These are phyloP conservation scores for Tricholomella constricta DNA, from an alignment of 768 basidiomycete genomes.

Conservation along the genomic window DNA sequence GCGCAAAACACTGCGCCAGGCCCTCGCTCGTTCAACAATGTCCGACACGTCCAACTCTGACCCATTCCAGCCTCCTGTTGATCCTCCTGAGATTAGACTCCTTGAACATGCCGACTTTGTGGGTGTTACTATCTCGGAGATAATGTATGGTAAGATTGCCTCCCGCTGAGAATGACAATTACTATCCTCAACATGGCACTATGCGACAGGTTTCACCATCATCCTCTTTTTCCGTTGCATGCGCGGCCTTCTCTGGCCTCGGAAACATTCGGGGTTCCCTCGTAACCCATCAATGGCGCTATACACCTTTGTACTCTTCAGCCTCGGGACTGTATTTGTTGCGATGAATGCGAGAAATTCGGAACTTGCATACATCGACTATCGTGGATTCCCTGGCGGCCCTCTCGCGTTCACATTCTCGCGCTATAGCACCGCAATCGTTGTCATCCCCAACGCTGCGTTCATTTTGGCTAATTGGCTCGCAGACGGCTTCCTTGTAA, in stretches of 20 bases:
- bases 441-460: not conserved
- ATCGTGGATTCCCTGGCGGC: constrained; percentile 16
- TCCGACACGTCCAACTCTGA: not conserved
- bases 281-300: constrained; percentile 1
- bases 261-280: too few species aligned
- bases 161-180: not conserved
- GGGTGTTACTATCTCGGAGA: constrained; percentile 7
- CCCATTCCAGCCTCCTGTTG: not conserved
- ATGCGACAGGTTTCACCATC: not conserved
- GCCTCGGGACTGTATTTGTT: constrained; percentile 10
- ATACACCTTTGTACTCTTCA: constrained; percentile 13
- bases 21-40: not conserved
- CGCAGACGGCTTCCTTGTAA: not conserved
- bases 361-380: constrained; percentile 10
- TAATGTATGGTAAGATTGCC: constrained; percentile 8
- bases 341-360: constrained; percentile 12
- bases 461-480: constrained; percentile 4
- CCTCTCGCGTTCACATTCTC: not conserved
- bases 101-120: constrained; percentile 8
- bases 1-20: not conserved
- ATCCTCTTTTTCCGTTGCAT: constrained; percentile 7
- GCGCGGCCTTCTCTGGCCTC: constrained; percentile 2
- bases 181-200: not conserved
- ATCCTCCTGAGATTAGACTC: not conserved
- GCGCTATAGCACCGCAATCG: not conserved